A percentile compares a stretch with the other conserved stretches of the same genome.
Conservation (phyloP, 257 asterid genomes). For the Solanum bulbocastanum region DNA sequence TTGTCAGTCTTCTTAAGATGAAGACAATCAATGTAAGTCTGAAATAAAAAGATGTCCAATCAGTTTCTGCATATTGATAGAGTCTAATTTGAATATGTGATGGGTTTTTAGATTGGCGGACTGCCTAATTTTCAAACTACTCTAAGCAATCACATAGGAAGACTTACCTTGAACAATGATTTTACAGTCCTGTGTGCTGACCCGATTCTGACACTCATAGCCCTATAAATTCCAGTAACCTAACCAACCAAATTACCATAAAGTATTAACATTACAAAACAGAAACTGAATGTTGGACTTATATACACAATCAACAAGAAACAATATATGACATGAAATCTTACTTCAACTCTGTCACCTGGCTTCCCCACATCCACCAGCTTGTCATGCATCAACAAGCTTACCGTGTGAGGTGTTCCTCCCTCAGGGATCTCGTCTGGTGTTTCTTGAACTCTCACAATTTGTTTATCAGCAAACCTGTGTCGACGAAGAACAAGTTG, state of each 20-base stretch:
- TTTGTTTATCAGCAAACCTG: slow-evolving; percentile 97
- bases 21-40: slow-evolving; percentile 96
- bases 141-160: slow-evolving; percentile 1
- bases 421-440: slow-evolving; percentile 99
- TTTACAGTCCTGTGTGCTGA: slow-evolving; percentile 94
- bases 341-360: slow-evolving; percentile 97
- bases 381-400: slow-evolving; percentile 96
- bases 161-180: slow-evolving; percentile 72
- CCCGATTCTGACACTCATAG: slow-evolving; percentile 92
- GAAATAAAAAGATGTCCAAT: slow-evolving; percentile 18
- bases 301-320: background rate
- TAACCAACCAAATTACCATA: slow-evolving; percentile 23
- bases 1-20: slow-evolving; percentile 82
- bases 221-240: slow-evolving; percentile 98
- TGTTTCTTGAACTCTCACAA: slow-evolving; percentile 95
- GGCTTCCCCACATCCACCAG: slow-evolving; percentile 96
- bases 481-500: background rate
- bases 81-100: background rate
- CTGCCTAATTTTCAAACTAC: background rate
- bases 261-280: slow-evolving; percentile 2
- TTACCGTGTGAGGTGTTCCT: slow-evolving; percentile 98
- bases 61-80: background rate
- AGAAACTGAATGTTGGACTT: background rate
- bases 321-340: slow-evolving; percentile 1
- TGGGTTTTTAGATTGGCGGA: background rate